These are phyloP conservation scores for Termitomyces sp. DNA, from an alignment of 768 basidiomycete genomes.

Conservation along the genomic window DNA sequence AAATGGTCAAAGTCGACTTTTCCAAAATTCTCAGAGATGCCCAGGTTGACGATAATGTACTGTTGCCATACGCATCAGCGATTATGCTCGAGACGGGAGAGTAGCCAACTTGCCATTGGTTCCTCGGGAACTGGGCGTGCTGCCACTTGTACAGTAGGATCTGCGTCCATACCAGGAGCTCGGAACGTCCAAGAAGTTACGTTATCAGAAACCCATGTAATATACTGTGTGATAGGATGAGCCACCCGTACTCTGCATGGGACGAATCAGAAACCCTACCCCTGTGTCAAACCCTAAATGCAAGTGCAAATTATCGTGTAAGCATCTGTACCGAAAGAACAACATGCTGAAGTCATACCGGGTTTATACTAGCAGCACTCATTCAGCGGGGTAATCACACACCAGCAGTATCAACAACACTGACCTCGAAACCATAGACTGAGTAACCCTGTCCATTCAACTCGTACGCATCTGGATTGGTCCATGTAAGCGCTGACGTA, in stretches of 20 bases:
- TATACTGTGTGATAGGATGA: slow-evolving; percentile 46
- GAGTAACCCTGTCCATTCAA: slow-evolving; percentile 52
- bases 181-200: slow-evolving; percentile 71
- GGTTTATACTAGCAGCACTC: slow-evolving; percentile 31
- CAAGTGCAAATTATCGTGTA: not conserved
- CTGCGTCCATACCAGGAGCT: slow-evolving; percentile 60
- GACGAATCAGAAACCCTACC: slow-evolving; percentile 28
- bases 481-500: slow-evolving; percentile 64
- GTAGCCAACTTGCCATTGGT: slow-evolving; percentile 61
- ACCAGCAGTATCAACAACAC: slow-evolving; percentile 3
- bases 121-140: slow-evolving; percentile 71
- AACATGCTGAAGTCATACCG: slow-evolving; percentile 19
- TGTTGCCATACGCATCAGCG: slow-evolving; percentile 18
- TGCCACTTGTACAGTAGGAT: slow-evolving; percentile 53
- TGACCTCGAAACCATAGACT: slow-evolving; percentile 74
- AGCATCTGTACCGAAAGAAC: not conserved
- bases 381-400: not conserved
- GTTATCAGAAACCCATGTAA: slow-evolving; percentile 76
- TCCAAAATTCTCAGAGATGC: slow-evolving; percentile 78
- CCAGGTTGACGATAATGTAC: slow-evolving; percentile 82
- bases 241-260: not conserved
- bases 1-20: slow-evolving; percentile 62
- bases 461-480: slow-evolving; percentile 70
- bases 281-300: slow-evolving; percentile 58
- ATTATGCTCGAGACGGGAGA: not conserved